Evolutionary conservation across 352 stramenopile species (phyloP).

Genomic region (Thraustotheca clavata): DNA sequence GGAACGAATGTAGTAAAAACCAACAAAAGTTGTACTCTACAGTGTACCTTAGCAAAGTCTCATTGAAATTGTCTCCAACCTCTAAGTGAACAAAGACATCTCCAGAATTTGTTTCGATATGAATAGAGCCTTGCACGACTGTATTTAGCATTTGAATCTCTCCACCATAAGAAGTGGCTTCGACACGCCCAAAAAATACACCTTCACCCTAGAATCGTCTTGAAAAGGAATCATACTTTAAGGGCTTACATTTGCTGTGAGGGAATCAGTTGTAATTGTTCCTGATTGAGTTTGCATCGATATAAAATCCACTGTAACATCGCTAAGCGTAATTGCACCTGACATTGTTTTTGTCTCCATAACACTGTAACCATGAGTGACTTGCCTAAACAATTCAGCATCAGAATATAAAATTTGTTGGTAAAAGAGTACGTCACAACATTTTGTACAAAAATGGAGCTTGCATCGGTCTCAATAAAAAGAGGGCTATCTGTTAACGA

Average conservation of each 20-base stretch:
- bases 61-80: constrained; percentile 17
- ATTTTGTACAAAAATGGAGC: constrained; percentile 31
- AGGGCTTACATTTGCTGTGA: constrained; percentile 31
- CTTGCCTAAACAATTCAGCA: constrained; percentile 26
- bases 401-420: not conserved
- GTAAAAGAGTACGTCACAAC: constrained; percentile 33
- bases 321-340: constrained; percentile 34
- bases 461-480: constrained; percentile 37
- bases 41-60: not conserved
- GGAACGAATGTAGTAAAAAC: constrained; percentile 59
- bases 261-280: constrained; percentile 30
- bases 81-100: constrained; percentile 47
- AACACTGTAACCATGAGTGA: constrained; percentile 40
- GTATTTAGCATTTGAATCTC: constrained; percentile 47
- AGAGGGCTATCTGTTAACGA: constrained; percentile 50
- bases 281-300: constrained; percentile 36
- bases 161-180: constrained; percentile 48
- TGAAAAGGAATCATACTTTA: not conserved
- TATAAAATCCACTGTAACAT: constrained; percentile 51
- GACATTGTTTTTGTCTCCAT: constrained; percentile 39
- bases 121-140: constrained; percentile 39
- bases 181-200: constrained; percentile 59
- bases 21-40: constrained; percentile 44
- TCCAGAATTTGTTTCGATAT: constrained; percentile 57
- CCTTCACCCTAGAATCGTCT: constrained; percentile 32